A percentile compares a stretch with the other conserved stretches of the same genome.
phyloP scores from a whole-genome alignment of 176 grass and related monocot species.

The Bothriochloa decipiens region DNA sequence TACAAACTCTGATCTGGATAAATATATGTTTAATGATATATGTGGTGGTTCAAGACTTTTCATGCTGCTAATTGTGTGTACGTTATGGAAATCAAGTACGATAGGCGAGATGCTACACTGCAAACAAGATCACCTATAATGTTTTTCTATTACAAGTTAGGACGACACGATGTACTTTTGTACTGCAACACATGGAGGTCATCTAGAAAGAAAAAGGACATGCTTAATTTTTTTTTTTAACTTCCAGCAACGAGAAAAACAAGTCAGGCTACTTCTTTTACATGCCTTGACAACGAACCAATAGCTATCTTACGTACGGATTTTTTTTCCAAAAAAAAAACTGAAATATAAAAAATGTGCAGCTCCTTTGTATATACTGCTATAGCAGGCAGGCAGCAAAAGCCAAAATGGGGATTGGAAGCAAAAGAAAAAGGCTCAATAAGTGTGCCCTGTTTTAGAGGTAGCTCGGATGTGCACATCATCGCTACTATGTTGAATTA shows the following conservation, averaged over 20 bases:
- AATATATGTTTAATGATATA: neutral
- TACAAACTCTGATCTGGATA: neutral
- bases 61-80: neutral
- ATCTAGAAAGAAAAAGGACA: neutral
- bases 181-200: neutral
- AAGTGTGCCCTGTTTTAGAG: conserved; percentile 18
- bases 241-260: neutral
- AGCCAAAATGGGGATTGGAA: conserved; percentile 28
- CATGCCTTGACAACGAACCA: neutral
- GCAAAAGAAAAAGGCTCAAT: conserved; percentile 12
- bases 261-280: neutral
- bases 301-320: neutral
- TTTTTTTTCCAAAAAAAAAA: too few species aligned
- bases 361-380: neutral
- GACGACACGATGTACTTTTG: neutral
- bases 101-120: neutral
- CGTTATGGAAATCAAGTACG: neutral
- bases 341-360: neutral
- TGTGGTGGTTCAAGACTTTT: neutral
- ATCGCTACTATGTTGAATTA: conserved; percentile 27
- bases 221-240: neutral
- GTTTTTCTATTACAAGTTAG: neutral
- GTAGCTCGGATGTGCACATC: conserved; percentile 46
- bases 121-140: neutral
- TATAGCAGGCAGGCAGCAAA: neutral